Conservation (phyloP, 805 yeast genomes). For the Yueomyces sinensis region DNA sequence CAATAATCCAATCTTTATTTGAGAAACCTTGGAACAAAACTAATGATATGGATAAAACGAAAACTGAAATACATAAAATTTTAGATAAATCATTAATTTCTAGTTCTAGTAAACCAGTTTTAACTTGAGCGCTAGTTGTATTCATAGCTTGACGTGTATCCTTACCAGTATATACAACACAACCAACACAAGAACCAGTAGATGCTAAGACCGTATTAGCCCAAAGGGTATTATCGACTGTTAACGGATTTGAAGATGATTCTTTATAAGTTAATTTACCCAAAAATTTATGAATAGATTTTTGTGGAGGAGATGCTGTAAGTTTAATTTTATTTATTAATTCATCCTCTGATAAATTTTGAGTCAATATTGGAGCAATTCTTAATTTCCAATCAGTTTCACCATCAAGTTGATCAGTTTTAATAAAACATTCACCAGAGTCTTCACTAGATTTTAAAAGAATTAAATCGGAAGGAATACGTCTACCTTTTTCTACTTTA, state of each 20-base stretch:
- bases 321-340: slow-evolving; percentile 39
- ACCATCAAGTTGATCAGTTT: slow-evolving; percentile 97
- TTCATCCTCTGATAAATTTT: slow-evolving; percentile 37
- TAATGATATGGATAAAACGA: slow-evolving; percentile 57
- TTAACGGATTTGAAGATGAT: slow-evolving; percentile 44
- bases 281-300: slow-evolving; percentile 65
- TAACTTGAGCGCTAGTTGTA: slow-evolving; percentile 76
- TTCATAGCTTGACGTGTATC: slow-evolving; percentile 95
- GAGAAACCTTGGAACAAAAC: slow-evolving; percentile 74
- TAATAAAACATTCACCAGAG: slow-evolving; percentile 80
- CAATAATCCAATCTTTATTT: slow-evolving; percentile 67
- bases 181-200: slow-evolving; percentile 71
- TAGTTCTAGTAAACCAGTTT: slow-evolving; percentile 77
- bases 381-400: slow-evolving; percentile 98
- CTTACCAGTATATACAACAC: slow-evolving; percentile 77
- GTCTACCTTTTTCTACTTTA: slow-evolving; percentile 59
- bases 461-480: slow-evolving; percentile 91
- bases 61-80: slow-evolving; percentile 77
- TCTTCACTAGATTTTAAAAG: slow-evolving; percentile 70
- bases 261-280: slow-evolving; percentile 59
- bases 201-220: slow-evolving; percentile 96
- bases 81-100: slow-evolving; percentile 86
- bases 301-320: slow-evolving; percentile 71
- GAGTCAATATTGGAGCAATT: slow-evolving; percentile 64
- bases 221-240: slow-evolving; percentile 92